Conservation (phyloP, 768 basidiomycete genomes). For the Tulasnella sp. region DNA sequence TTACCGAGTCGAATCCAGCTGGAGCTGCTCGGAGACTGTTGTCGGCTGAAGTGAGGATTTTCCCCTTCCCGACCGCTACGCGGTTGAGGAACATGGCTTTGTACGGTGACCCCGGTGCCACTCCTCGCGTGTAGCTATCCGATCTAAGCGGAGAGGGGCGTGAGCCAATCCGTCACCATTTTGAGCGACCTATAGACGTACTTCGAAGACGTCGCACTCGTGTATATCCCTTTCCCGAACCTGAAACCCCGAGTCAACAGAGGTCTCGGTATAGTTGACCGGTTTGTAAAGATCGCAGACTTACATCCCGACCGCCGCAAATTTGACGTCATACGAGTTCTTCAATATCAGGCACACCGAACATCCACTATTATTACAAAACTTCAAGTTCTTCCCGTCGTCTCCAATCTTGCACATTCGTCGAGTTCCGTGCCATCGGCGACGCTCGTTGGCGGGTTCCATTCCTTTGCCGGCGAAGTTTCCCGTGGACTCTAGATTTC, state of each 20-base stretch:
- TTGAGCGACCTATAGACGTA: background rate
- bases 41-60: conserved; percentile 16
- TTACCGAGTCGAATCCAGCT: conserved; percentile 14
- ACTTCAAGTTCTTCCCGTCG: conserved; percentile 6
- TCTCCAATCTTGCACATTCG: conserved; percentile 15
- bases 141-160: background rate
- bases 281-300: background rate
- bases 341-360: conserved; percentile 14
- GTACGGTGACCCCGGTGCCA: conserved; percentile 1
- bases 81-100: conserved; percentile 22
- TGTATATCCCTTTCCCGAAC: conserved; percentile 24
- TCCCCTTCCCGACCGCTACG: conserved; percentile 10
- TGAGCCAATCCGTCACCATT: background rate
- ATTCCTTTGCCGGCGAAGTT: background rate
- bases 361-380: background rate
- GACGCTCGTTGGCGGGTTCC: conserved; percentile 18
- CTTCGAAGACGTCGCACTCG: conserved; percentile 23
- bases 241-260: background rate
- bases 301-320: conserved; percentile 17
- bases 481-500: background rate
- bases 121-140: conserved; percentile 12
- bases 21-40: conserved; percentile 1
- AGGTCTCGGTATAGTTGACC: background rate
- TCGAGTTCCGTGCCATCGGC: conserved; percentile 19
- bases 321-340: conserved; percentile 22